Percentiles rank a stretch among this genome's conserved stretches.
Conservation (phyloP, 768 basidiomycete genomes). For the Serendipita sp. region DNA sequence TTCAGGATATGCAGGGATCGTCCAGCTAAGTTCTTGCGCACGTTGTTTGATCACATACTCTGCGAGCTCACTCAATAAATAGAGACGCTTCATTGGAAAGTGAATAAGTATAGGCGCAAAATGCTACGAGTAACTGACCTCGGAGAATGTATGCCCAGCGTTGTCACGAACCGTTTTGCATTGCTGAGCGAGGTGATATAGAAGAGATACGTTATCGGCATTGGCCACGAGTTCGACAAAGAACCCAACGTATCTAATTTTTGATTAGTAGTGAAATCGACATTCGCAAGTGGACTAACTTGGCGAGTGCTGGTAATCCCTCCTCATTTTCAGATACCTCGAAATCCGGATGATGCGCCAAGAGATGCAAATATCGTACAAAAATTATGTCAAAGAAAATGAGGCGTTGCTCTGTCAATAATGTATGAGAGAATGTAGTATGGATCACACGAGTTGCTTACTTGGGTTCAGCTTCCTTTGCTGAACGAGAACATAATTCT, state of each 20-base stretch:
- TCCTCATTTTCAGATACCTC: slow-evolving; percentile 41
- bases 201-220: slow-evolving; percentile 66
- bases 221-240: slow-evolving; percentile 66
- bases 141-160: slow-evolving; percentile 47
- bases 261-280: neutral
- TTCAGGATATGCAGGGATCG: slow-evolving; percentile 61
- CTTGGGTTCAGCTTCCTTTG: slow-evolving; percentile 32
- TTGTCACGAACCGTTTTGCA: slow-evolving; percentile 78
- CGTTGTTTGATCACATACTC: slow-evolving; percentile 68
- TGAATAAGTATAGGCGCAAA: neutral
- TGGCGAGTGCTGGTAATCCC: slow-evolving; percentile 52
- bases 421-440: slow-evolving; percentile 5
- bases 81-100: slow-evolving; percentile 49
- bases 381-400: slow-evolving; percentile 69
- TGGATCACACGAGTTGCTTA: slow-evolving; percentile 14
- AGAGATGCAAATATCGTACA: slow-evolving; percentile 67
- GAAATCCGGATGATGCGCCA: slow-evolving; percentile 95
- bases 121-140: slow-evolving; percentile 29
- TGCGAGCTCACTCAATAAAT: slow-evolving; percentile 73
- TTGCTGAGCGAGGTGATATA: slow-evolving; percentile 68
- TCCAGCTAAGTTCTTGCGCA: slow-evolving; percentile 54
- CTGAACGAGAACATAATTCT: slow-evolving; percentile 37
- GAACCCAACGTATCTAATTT: slow-evolving; percentile 66
- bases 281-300: slow-evolving; percentile 31
- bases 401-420: slow-evolving; percentile 32